phyloP scores from a whole-genome alignment of 2,329 filamentous ascomycete species.

The Aspergillus calidoustus region DNA sequence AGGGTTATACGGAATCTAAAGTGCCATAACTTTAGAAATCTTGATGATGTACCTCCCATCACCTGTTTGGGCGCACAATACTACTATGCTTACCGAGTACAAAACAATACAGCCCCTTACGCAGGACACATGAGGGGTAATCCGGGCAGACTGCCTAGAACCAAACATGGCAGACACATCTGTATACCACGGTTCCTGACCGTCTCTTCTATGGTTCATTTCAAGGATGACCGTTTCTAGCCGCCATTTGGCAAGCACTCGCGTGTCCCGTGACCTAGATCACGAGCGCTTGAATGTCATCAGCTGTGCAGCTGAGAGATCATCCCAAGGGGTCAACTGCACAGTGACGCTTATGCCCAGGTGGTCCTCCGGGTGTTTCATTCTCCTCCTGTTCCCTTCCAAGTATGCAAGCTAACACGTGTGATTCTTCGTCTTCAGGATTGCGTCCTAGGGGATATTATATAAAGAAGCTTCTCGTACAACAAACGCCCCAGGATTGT shows the following conservation, averaged over 20 bases:
- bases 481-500: background rate
- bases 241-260: conserved; percentile 1
- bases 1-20: background rate
- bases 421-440: background rate
- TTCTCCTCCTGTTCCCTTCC: background rate
- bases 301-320: conserved; percentile 25
- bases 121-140: conserved; percentile 28
- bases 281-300: conserved; percentile 21
- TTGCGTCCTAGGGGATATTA: background rate
- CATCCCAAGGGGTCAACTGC: conserved; percentile 6
- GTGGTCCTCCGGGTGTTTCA: background rate
- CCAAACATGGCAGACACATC: conserved; percentile 17
- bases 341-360: conserved; percentile 4
- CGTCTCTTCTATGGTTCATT: conserved; percentile 16
- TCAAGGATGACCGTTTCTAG: conserved; percentile 6
- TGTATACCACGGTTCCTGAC: conserved; percentile 17
- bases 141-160: background rate
- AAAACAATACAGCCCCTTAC: conserved; percentile 17
- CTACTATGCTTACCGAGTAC: background rate
- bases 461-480: background rate
- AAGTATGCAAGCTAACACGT: background rate
- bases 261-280: conserved; percentile 11
- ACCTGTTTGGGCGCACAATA: too few species aligned
- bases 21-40: too few species aligned
- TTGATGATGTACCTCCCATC: too few species aligned